Base-by-base conservation (phyloP, 495 filamentous ascomycete species). In the Cercophora scortea region DNA sequence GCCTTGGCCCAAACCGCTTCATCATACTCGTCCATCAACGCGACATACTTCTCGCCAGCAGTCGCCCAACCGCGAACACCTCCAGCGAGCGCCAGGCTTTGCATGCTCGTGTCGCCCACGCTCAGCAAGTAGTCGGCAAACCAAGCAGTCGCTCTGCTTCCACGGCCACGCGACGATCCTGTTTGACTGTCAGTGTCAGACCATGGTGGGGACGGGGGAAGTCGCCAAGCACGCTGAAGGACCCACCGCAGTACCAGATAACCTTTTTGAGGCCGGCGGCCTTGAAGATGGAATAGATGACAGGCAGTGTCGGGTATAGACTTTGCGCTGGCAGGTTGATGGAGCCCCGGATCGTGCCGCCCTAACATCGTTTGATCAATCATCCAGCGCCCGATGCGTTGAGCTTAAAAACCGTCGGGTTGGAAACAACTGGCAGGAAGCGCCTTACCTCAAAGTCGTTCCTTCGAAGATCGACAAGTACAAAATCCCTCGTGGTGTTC, bases 241-340 rank as follows among this genome's bases (percentile, higher is more conserved):
- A 56, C 58, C 25, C 16, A 87, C 86, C 78, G 56, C 86, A 89
- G 56, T 83, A 89, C 70, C 81, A 89, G 41, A 88, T 76, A 8
- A 86, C 76, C 46, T 67, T 68, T 18, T 65, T 61, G 2, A 82
- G 58, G 0, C 71, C 71, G 1, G 79, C 78, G 6, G 62, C 67
- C 16, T 67, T 68, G 45, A 85, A 71, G 13, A 86, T 47, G 6
- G 58, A 59, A 57, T 86, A 85, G 10, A 88, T 47, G 0, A 76
- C 65, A 0, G 83, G 76, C 0, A 87, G 64, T 4, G 76, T 78
- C 0, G 74, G 74, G 49, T 79, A 81, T 0, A 89, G 67, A 56
- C 73, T 82, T 57, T 89, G 84, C 1, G 84, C 85, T 1, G 86
- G 85, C 5, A 89, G 75, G 60, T 89, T 89, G 62, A 89, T 69